Evolutionary conservation across 1,284 basidiomycete species (phyloP).

Genomic region (Sphagnurus paluster): DNA sequence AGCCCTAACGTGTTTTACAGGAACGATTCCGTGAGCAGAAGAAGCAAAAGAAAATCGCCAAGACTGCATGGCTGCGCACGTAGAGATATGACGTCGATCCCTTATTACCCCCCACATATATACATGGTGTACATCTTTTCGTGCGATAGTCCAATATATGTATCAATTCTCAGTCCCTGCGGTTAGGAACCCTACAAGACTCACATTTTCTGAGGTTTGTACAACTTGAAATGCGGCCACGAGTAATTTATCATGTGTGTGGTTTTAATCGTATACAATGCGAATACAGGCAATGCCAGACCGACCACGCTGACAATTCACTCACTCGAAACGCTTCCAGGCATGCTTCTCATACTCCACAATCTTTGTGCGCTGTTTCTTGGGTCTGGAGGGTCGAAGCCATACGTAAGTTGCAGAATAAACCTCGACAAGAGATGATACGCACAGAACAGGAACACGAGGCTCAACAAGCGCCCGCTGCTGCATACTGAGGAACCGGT

Average conservation of each 20-base stretch:
- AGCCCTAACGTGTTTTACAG: conserved; percentile 40
- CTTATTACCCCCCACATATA: not conserved
- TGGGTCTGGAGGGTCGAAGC: conserved; percentile 48
- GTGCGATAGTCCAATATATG: too few species aligned
- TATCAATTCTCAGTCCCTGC: not conserved
- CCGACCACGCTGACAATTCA: too few species aligned
- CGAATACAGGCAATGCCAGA: too few species aligned
- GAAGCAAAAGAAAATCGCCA: conserved; percentile 78
- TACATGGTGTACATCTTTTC: not conserved
- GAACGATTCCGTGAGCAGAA: conserved; percentile 89
- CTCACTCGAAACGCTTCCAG: conserved; percentile 77
- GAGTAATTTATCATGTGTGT: too few species aligned
- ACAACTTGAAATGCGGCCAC: too few species aligned
- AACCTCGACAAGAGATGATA: conserved; percentile 22
- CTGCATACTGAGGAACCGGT: conserved; percentile 84
- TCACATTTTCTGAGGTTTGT: too few species aligned
- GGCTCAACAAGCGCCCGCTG: conserved; percentile 79
- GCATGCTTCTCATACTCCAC: conserved; percentile 89
- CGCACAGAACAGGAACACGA: conserved; percentile 71
- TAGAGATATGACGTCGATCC: conserved; percentile 27
- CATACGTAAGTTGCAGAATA: conserved; percentile 10
- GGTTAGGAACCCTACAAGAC: too few species aligned
- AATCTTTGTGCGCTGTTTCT: conserved; percentile 54
- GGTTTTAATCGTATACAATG: too few species aligned
- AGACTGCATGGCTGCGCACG: conserved; percentile 87